Base-by-base conservation (phyloP, 1,284 basidiomycete species). In the Jaminaea rosea region DNA sequence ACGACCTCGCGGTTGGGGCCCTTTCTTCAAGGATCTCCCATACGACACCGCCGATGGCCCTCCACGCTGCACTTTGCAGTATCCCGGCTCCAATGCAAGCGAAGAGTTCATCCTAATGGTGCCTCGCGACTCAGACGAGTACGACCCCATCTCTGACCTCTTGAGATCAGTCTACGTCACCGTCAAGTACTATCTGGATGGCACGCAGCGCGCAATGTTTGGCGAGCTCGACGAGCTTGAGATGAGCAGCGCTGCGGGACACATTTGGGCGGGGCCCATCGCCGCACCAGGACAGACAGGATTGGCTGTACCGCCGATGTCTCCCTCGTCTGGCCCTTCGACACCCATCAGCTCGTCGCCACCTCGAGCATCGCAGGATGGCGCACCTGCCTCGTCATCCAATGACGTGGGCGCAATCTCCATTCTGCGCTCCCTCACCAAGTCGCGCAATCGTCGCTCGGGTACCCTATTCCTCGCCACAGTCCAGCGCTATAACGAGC, bases 341-440 rank as follows among this genome's bases (percentile, higher is more conserved):
- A 36, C 34, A 15, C 34, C 34, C 21, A 15, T 36, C 6, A 15
- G 21, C 34, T n/a, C 34, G 3, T n/a, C n/a, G n/a, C n/a, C n/a
- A n/a, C n/a, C n/a, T n/a, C n/a, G n/a, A n/a, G n/a, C n/a, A n/a
- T n/a, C n/a, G n/a, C n/a, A n/a, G n/a, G n/a, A n/a, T n/a, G n/a
- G n/a, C n/a, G n/a, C n/a, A n/a, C 34, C 34, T 3, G 34, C n/a
- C 34, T 36, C 34, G n/a, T n/a, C n/a, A n/a, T n/a, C 4, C 34
- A 36, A 4, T 3, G 34, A 4, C 34, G n/a, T 36, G n/a, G 34
- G 21, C 34, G 21, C 56, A 7, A 76, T 77, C 46, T 75, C 79
- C 8, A 77, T 80, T 46, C 70, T 77, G 32, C 77, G 78, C 47
- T 69, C 76, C 11, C 64, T 81, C 32, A 76, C 78, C n/a, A 77